These are phyloP conservation scores for Agrocybe pediades DNA, from an alignment of 768 basidiomycete genomes.

Conservation along the genomic window DNA sequence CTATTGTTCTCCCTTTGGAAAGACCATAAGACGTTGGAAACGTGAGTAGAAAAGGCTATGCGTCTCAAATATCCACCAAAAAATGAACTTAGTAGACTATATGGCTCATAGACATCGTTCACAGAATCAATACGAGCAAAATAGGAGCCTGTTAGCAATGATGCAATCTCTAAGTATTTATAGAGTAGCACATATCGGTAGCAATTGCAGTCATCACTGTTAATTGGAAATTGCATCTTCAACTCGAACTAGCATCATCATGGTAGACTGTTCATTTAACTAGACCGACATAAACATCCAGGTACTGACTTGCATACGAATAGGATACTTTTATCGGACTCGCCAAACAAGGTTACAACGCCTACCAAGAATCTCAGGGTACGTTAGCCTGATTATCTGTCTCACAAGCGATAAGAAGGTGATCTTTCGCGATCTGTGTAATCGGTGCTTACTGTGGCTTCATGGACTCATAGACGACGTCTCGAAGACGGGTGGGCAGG, in stretches of 20 bases:
- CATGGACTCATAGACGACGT: conserved; percentile 39
- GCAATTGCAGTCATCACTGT: neutral
- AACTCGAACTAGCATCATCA: conserved; percentile 4
- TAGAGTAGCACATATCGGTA: neutral
- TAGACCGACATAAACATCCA: neutral
- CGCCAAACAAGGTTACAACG: conserved; percentile 65
- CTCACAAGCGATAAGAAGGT: neutral
- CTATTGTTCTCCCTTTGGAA: too few species aligned
- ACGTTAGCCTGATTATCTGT: conserved; percentile 11
- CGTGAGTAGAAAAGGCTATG: too few species aligned
- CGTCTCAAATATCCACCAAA: too few species aligned
- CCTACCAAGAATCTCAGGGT: conserved; percentile 55
- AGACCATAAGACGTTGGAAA: too few species aligned
- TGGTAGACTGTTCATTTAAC: conserved; percentile 1
- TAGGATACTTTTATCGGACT: conserved; percentile 71
- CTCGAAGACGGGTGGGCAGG: conserved; percentile 62
- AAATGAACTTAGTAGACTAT: too few species aligned
- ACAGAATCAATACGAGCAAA: too few species aligned
- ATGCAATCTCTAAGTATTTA: neutral
- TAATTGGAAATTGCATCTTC: neutral
- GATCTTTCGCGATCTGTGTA: conserved; percentile 10
- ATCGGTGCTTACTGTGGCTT: conserved; percentile 18
- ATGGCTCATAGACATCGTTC: too few species aligned
- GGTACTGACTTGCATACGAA: neutral
- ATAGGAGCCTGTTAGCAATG: neutral